These are phyloP conservation scores for Lactarius quietus DNA, from an alignment of 768 basidiomycete genomes.

Conservation along the genomic window DNA sequence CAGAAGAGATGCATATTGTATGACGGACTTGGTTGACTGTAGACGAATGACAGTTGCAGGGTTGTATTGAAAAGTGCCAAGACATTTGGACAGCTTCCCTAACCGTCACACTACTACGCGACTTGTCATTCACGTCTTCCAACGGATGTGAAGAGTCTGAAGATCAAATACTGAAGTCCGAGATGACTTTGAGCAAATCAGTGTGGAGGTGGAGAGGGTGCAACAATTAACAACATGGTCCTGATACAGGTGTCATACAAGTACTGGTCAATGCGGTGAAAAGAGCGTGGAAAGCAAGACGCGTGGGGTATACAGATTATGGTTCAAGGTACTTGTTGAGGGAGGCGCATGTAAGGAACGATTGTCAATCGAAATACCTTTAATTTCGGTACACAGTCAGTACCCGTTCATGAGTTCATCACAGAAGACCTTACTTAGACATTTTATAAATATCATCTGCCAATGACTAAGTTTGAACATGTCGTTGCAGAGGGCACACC, in stretches of 20 bases:
- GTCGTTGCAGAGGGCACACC: slow-evolving; percentile 66
- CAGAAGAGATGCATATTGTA: no score
- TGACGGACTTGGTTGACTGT: no score
- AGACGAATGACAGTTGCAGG: no score
- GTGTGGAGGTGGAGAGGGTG: not conserved
- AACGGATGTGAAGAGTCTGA: no score
- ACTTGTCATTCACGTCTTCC: no score
- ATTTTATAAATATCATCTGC: slow-evolving; percentile 99
- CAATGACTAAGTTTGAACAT: slow-evolving; percentile 98
- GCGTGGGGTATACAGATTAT: slow-evolving; percentile 24
- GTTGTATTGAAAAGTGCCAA: no score
- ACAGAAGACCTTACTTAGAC: slow-evolving; percentile 53
- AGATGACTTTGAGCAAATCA: no score
- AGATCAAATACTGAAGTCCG: no score
- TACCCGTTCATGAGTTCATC: not conserved
- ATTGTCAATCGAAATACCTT: slow-evolving; percentile 82
- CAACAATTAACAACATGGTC: not conserved
- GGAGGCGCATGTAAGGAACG: slow-evolving; percentile 44
- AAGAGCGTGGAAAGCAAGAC: not conserved
- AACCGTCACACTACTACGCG: no score
- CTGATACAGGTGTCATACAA: slow-evolving; percentile 15
- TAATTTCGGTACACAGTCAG: not conserved
- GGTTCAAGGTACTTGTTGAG: slow-evolving; percentile 11
- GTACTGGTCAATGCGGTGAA: slow-evolving; percentile 8
- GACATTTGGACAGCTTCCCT: no score